Percentiles rank a stretch among this genome's conserved stretches.
phyloP scores from a whole-genome alignment of 257 asterid genomes.

The Solanum chmielewskii region DNA sequence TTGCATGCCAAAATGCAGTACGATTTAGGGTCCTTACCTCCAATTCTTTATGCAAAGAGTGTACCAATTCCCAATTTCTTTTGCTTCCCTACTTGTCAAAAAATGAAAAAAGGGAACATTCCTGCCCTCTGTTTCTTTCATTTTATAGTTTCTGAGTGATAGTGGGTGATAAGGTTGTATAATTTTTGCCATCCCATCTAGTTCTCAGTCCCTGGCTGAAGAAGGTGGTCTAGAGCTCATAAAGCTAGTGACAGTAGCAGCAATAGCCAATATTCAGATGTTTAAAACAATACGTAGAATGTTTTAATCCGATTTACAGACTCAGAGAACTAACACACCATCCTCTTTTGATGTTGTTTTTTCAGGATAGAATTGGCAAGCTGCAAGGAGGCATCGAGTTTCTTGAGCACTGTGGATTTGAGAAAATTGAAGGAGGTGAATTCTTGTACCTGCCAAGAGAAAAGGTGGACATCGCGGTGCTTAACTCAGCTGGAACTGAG shows the following conservation, averaged over 20 bases:
- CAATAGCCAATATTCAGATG: not conserved
- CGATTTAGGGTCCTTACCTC: not conserved
- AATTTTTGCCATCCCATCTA: not conserved
- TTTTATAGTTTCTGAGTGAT: not conserved
- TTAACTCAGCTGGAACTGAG: conserved; percentile 88
- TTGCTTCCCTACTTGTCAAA: not conserved
- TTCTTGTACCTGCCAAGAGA: conserved; percentile 68
- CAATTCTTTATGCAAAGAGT: not conserved
- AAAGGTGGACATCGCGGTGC: conserved; percentile 74
- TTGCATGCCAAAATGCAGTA: not conserved
- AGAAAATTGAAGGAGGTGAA: conserved; percentile 83
- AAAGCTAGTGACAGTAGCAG: not conserved
- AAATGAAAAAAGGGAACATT: not conserved
- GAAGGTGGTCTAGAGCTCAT: not conserved
- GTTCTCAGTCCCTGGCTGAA: not conserved
- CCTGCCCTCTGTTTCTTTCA: not conserved
- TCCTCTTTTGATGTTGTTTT: not conserved
- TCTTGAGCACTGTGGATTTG: conserved; percentile 88
- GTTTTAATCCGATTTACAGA: not conserved
- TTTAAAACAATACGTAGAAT: not conserved
- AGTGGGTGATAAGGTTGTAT: not conserved
- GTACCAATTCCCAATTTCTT: not conserved
- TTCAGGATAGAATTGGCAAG: conserved; percentile 93
- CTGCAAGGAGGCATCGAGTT: conserved; percentile 81
- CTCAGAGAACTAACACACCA: not conserved